Evolutionary conservation across 2,329 filamentous ascomycete genomes (phyloP).

Genomic region (Alternaria rosae): DNA sequence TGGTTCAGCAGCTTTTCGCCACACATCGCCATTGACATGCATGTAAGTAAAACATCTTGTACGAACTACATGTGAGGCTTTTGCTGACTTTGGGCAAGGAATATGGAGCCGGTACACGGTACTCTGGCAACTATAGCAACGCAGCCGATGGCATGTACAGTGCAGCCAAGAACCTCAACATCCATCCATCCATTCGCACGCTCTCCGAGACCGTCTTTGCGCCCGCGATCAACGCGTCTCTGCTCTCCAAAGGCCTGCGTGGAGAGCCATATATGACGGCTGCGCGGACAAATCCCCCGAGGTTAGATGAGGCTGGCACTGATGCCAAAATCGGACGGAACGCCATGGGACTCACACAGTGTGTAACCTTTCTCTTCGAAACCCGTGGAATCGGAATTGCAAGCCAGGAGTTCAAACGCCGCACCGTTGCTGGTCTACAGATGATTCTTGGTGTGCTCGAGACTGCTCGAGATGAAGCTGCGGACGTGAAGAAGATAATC

Average conservation of each 20-base stretch:
- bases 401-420: constrained; percentile 44
- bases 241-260: constrained; percentile 37
- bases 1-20: constrained; percentile 42
- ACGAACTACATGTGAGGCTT: neutral
- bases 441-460: constrained; percentile 47
- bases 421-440: constrained; percentile 41
- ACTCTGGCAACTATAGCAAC: constrained; percentile 40
- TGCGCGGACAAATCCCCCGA: constrained; percentile 29
- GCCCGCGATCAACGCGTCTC: constrained; percentile 39
- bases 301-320: constrained; percentile 44
- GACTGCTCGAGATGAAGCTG: constrained; percentile 40
- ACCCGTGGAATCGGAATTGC: constrained; percentile 48
- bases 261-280: constrained; percentile 48
- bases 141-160: constrained; percentile 48
- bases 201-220: constrained; percentile 47
- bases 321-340: constrained; percentile 50
- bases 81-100: constrained; percentile 12
- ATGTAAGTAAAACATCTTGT: constrained; percentile 21
- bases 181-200: constrained; percentile 42
- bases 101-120: constrained; percentile 38
- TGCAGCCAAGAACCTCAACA: constrained; percentile 49
- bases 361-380: constrained; percentile 47
- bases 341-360: constrained; percentile 47
- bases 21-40: constrained; percentile 48
- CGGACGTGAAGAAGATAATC: constrained; percentile 37